These are phyloP conservation scores for Aureobasidium melanogenum DNA, from an alignment of 2,329 filamentous ascomycete genomes.

Conservation along the genomic window DNA sequence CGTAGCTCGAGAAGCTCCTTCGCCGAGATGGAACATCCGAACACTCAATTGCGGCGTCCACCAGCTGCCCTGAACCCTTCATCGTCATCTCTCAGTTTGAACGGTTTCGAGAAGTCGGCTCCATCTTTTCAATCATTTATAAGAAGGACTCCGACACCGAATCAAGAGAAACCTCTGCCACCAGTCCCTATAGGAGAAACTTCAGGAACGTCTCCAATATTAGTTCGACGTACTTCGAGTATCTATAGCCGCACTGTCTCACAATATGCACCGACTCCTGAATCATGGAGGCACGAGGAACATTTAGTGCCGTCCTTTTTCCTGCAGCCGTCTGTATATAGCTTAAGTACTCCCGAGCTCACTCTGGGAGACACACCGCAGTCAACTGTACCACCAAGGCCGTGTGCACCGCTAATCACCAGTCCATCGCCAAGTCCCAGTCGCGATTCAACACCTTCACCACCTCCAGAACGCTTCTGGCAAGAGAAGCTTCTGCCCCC, in stretches of 20 bases:
- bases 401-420: slow-evolving; percentile 1
- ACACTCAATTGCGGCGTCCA: slow-evolving; percentile 7
- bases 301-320: slow-evolving; percentile 19
- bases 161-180: slow-evolving; percentile 24
- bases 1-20: neutral
- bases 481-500: neutral
- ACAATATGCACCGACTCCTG: slow-evolving; percentile 18
- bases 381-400: neutral
- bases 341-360: slow-evolving; percentile 11
- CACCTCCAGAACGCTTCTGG: neutral
- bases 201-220: neutral
- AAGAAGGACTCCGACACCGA: slow-evolving; percentile 21
- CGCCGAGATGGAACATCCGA: slow-evolving; percentile 8
- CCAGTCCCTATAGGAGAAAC: slow-evolving; percentile 17
- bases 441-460: neutral
- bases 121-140: slow-evolving; percentile 27
- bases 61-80: slow-evolving; percentile 8
- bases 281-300: slow-evolving; percentile 11
- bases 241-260: slow-evolving; percentile 26
- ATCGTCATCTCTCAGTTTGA: slow-evolving; percentile 9
- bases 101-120: slow-evolving; percentile 20
- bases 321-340: slow-evolving; percentile 19
- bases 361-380: neutral
- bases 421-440: slow-evolving; percentile 10
- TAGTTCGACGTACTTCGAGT: slow-evolving; percentile 21